Percentiles rank a stretch among this genome's conserved stretches.
Evolutionary conservation across 2,329 filamentous ascomycete genomes (phyloP).

Genomic region (Graphiopsis chlorocephala): DNA sequence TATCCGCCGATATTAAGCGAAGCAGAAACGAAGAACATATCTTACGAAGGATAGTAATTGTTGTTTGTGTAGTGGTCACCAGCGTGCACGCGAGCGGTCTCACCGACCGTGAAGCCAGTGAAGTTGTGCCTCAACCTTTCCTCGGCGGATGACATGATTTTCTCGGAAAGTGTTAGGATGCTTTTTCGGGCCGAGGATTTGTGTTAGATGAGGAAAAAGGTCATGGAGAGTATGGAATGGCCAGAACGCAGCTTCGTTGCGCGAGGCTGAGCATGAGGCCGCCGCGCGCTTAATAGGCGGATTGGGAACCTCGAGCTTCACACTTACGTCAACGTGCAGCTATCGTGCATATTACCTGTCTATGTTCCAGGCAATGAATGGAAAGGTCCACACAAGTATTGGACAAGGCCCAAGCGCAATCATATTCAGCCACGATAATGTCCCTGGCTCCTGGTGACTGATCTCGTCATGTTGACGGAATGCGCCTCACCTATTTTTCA

Average conservation of each 20-base stretch:
- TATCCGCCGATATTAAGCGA: background rate
- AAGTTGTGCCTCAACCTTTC: background rate
- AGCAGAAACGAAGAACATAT: background rate
- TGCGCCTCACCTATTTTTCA: no score
- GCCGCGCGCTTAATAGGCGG: background rate
- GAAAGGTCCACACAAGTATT: no score
- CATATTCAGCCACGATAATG: no score
- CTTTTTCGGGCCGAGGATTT: background rate
- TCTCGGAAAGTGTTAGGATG: background rate
- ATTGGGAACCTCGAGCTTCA: background rate
- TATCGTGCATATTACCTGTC: background rate
- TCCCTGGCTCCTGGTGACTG: no score
- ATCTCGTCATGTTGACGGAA: no score
- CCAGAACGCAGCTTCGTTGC: background rate
- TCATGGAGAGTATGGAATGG: no score
- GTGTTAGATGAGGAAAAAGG: no score
- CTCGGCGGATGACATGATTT: background rate
- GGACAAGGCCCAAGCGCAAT: no score
- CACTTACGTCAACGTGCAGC: background rate
- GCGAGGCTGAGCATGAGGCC: background rate
- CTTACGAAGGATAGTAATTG: background rate
- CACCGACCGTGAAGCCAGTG: background rate
- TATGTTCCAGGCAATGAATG: background rate
- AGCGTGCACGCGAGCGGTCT: background rate
- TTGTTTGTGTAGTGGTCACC: background rate